A percentile compares a stretch with the other conserved stretches of the same genome.
Evolutionary conservation across 2,329 filamentous ascomycete species (phyloP).

Genomic region (Penicillium sp.): DNA sequence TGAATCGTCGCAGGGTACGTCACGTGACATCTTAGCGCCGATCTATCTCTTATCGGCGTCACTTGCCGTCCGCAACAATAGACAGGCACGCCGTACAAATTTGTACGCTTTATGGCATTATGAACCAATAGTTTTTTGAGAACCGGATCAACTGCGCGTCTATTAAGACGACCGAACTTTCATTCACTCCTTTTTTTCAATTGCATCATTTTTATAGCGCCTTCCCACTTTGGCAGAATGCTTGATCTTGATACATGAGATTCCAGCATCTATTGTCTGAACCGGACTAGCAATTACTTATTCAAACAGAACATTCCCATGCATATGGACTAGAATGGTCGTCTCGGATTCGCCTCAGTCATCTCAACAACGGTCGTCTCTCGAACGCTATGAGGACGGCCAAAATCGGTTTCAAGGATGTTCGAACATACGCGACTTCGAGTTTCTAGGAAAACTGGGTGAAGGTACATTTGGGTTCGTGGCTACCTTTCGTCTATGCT

Average conservation of each 20-base stretch:
- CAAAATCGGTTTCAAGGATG: conserved; percentile 72
- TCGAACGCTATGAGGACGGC: conserved; percentile 46
- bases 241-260: conserved; percentile 2
- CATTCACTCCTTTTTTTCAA: not conserved
- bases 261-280: not conserved
- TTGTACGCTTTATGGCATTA: not conserved
- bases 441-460: conserved; percentile 59
- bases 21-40: not conserved
- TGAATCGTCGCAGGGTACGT: not conserved
- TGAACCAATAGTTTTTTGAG: not conserved
- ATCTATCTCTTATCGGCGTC: conserved; percentile 5
- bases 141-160: not conserved
- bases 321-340: conserved; percentile 26
- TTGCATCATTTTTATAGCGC: not conserved
- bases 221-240: not conserved
- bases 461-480: conserved; percentile 87
- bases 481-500: conserved; percentile 31
- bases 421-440: conserved; percentile 51
- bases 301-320: not conserved
- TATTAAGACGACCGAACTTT: not conserved
- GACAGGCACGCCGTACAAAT: not conserved
- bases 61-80: not conserved
- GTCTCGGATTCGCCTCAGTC: conserved; percentile 24
- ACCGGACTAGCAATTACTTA: not conserved
- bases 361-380: conserved; percentile 26